Evolutionary conservation across 2,329 filamentous ascomycete genomes (phyloP).

Genomic region (Fusarium sp.): DNA sequence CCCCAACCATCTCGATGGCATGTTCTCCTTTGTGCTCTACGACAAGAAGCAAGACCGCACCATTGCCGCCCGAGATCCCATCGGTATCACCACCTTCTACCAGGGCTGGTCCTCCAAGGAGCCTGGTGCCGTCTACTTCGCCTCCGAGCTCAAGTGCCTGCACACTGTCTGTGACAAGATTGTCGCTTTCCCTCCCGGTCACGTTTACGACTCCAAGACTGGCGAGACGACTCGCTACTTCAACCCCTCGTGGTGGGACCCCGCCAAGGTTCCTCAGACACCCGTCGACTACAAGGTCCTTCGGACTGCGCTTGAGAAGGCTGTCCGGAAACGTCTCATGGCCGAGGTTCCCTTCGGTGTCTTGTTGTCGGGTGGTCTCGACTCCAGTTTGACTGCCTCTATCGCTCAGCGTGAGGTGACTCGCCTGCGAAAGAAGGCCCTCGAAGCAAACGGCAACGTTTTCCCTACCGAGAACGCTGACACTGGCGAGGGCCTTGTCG

Average conservation of each 20-base stretch:
- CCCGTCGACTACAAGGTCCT: constrained; percentile 89
- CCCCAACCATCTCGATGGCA: constrained; percentile 94
- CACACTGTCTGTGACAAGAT: constrained; percentile 96
- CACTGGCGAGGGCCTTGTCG: constrained; percentile 82
- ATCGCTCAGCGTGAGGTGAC: constrained; percentile 96
- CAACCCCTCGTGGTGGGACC: constrained; percentile 93
- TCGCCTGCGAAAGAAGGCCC: constrained; percentile 78
- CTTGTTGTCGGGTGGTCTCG: constrained; percentile 92
- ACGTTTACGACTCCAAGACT: constrained; percentile 96
- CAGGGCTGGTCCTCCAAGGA: constrained; percentile 91
- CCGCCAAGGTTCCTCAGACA: constrained; percentile 80
- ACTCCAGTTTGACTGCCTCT: constrained; percentile 94
- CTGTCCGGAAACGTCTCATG: constrained; percentile 97
- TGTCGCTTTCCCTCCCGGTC: constrained; percentile 92
- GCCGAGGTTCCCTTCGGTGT: constrained; percentile 99
- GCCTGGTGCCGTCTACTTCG: constrained; percentile 92
- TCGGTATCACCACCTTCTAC: constrained; percentile 98
- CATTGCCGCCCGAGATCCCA: constrained; percentile 94
- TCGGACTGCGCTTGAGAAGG: constrained; percentile 86
- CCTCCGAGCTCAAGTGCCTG: constrained; percentile 95
- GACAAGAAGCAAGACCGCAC: constrained; percentile 95
- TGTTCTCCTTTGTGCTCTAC: constrained; percentile 99
- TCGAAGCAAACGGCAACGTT: constrained; percentile 62
- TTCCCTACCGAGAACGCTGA: constrained; percentile 70
- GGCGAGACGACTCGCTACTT: constrained; percentile 90